These are phyloP conservation scores for Luvunga scandens DNA, from an alignment of 345 rosid genomes.

Conservation along the genomic window DNA sequence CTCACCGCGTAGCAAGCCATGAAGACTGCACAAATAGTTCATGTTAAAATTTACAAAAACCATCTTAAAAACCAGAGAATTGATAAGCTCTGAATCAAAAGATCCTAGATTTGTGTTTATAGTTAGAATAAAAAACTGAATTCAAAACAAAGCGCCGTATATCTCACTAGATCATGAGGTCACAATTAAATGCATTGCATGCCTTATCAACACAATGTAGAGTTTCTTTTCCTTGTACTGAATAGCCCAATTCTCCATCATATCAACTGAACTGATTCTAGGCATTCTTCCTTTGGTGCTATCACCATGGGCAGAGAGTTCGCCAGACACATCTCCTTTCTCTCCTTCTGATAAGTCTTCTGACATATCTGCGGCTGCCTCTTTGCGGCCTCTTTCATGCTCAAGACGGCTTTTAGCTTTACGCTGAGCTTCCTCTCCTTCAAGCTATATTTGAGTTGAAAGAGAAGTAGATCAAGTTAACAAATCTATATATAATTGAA, in stretches of 20 bases:
- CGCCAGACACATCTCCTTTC: slow-evolving; percentile 54
- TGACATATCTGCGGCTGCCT: slow-evolving; percentile 79
- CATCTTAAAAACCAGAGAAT: background rate
- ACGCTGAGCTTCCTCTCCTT: slow-evolving; percentile 65
- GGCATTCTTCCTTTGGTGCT: slow-evolving; percentile 51
- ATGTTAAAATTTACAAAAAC: slow-evolving; percentile 1
- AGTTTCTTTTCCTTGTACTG: slow-evolving; percentile 69
- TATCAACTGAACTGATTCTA: slow-evolving; percentile 59
- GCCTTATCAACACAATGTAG: slow-evolving; percentile 82
- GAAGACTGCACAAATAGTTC: slow-evolving; percentile 54
- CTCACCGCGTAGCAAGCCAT: slow-evolving; percentile 78
- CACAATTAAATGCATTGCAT: slow-evolving; percentile 20
- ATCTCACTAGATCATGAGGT: slow-evolving; percentile 6
- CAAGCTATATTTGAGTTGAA: slow-evolving; percentile 44
- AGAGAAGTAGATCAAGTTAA: background rate
- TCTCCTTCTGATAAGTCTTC: slow-evolving; percentile 78
- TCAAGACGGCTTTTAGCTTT: slow-evolving; percentile 52
- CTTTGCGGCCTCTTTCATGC: slow-evolving; percentile 68
- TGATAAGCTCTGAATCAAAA: slow-evolving; percentile 4
- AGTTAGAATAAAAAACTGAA: background rate
- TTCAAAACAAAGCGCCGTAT: slow-evolving; percentile 9
- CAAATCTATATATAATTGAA: background rate
- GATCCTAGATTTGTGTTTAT: background rate
- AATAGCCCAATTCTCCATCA: slow-evolving; percentile 68
- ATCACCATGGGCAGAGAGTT: slow-evolving; percentile 47